Base-by-base conservation (phyloP, 768 basidiomycete species). In the Podaxis sp. region DNA sequence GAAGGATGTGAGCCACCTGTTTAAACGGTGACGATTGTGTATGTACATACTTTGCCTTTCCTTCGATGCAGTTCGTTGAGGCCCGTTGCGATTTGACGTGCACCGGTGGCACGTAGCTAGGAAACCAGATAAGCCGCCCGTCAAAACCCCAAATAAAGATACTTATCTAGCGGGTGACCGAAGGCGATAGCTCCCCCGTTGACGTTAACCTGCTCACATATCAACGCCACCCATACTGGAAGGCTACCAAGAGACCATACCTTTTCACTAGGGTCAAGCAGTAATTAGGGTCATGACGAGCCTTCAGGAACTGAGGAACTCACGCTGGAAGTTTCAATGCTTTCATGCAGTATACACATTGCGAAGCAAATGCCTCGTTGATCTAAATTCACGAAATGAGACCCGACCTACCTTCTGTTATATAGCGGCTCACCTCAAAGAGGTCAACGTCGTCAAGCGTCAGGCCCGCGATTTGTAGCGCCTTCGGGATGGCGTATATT, bases 151-250 rank as follows among this genome's bases (percentile, higher is more conserved):
- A 58, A 54, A 28, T 48, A 28, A 47, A 42, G 13, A 52, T 55
- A 82, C 88, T 82, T 69, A 90, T 88, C 91, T 83, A 91, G 70
- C 27, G 90, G 90, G 72, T 92, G 90, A 0, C 91, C 90, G 44
- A 93, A 77, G 21, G 91, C 93, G 67, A 95, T 95, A 0, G 93
- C 93, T 2, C 94, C 94, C 14, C 94, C 93, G 62, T 94, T 93
- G 27, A 92, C 90, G 67, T 95, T 95, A 18, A 93, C 86, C 78
- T 90, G 54, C 42, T 50, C 32, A 28, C 32, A 44, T 50, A 42
- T 63, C n/a, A 55, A 28, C 32, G 21, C 25, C 25, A 3, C 27
- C 37, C 16, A 50, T 10, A 18, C 52, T 40, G 0, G 54, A 25
- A 48, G 18, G 27, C 23, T 18, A 16, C 42, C 42, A 40, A 42